Conservation (phyloP, 805 yeast species). For the Ogataea nitratoaversa region DNA sequence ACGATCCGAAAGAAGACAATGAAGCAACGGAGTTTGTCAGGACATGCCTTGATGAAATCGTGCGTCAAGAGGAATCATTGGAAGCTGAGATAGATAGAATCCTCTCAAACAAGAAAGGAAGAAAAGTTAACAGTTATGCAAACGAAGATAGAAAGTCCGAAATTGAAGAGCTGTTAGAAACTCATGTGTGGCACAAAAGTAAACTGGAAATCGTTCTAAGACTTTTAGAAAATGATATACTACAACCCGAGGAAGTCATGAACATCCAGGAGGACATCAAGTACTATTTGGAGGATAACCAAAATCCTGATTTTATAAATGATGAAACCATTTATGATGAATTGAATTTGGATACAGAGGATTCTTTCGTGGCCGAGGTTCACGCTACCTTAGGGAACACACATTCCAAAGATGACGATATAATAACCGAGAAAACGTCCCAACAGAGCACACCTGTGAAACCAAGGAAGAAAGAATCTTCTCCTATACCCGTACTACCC, state of each 20-base stretch:
- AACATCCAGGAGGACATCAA: slow-evolving; percentile 83
- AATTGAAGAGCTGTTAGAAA: slow-evolving; percentile 60
- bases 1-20: slow-evolving; percentile 62
- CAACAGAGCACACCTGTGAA: slow-evolving; percentile 11
- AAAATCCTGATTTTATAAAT: slow-evolving; percentile 88
- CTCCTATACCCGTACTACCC: slow-evolving; percentile 12
- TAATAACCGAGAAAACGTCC: slow-evolving; percentile 9
- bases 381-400: slow-evolving; percentile 16
- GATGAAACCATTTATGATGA: slow-evolving; percentile 93
- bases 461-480: slow-evolving; percentile 12
- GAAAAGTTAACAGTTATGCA: slow-evolving; percentile 30
- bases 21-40: slow-evolving; percentile 71
- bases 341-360: slow-evolving; percentile 58
- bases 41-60: slow-evolving; percentile 70
- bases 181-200: slow-evolving; percentile 75
- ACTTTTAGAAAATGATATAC: slow-evolving; percentile 69
- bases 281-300: slow-evolving; percentile 90
- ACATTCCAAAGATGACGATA: slow-evolving; percentile 16
- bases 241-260: slow-evolving; percentile 73
- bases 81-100: slow-evolving; percentile 67
- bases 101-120: slow-evolving; percentile 48
- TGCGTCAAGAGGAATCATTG: slow-evolving; percentile 70
- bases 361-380: slow-evolving; percentile 27
- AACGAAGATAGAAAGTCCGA: slow-evolving; percentile 52
- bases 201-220: slow-evolving; percentile 75